A percentile compares a stretch with the other conserved stretches of the same genome.
phyloP scores from a whole-genome alignment of 116 monocot species.

The Phalaenopsis hybrid region DNA sequence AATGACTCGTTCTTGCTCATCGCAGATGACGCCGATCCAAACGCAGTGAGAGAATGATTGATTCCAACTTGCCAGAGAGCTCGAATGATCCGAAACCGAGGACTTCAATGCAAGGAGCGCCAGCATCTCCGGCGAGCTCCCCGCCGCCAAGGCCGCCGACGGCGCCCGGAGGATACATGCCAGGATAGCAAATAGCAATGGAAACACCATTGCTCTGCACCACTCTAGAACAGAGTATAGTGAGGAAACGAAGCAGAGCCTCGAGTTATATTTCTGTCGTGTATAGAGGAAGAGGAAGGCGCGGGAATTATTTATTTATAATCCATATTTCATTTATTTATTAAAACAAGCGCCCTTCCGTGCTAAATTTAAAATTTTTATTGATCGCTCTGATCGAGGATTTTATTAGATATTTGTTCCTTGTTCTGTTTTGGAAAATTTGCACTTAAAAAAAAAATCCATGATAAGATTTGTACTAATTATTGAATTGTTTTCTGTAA shows the following conservation, averaged over 20 bases:
- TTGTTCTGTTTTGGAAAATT: neutral
- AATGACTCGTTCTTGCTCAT: conserved; percentile 24
- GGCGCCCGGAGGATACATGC: neutral
- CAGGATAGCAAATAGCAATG: neutral
- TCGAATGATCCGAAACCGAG: conserved; percentile 31
- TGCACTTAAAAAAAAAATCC: too few species aligned
- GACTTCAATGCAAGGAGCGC: conserved; percentile 45
- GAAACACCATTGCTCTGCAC: neutral
- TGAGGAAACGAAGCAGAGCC: neutral
- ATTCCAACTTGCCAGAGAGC: conserved; percentile 46
- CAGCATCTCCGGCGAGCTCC: conserved; percentile 17
- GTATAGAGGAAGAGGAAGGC: neutral
- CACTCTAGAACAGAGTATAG: neutral
- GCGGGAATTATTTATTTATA: neutral
- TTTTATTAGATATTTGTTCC: neutral
- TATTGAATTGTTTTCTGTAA: too few species aligned
- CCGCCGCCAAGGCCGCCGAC: conserved; percentile 5
- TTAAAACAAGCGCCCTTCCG: neutral
- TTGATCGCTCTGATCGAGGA: neutral
- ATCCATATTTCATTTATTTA: neutral
- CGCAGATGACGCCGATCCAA: conserved; percentile 52
- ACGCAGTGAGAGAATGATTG: conserved; percentile 27
- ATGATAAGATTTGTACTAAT: too few species aligned
- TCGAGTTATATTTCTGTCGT: neutral
- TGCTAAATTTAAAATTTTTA: neutral